Evolutionary conservation across 805 yeast genomes (phyloP), one percentile per base, ranked within the genome.

Genomic region (Cyberlindnera xylosilytica): DNA sequence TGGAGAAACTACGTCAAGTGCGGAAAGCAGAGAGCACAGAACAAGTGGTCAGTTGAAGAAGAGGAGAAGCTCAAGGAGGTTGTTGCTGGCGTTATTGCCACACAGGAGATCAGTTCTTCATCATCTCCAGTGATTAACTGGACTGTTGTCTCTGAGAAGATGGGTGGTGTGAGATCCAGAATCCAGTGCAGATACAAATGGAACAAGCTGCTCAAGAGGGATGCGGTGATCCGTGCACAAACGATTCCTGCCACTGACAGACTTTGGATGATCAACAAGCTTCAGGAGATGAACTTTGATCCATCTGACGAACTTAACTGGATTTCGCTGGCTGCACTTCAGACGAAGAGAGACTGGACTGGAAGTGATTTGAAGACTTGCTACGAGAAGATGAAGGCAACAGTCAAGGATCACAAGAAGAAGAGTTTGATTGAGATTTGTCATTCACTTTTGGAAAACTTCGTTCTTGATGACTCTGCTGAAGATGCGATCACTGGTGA

Each of bases 1-100:
- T 91, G 96, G 96, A 74, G 98, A 63, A 91, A 91, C 61, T 91
- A 90, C 60, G 85, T 90, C 49, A 90, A 90, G 62, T 91, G 97
- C 68, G 97, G 97, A 19, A 71, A 70, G 15, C 77, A 77, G 41
- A 72, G 97, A 50, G 78, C 81, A 8, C 74, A 77, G 38, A 85
- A 86, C 61, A 87, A 84, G 59, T 90, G 98, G 98, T 68, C 83
- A 0, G 58, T 62, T 1, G 79, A 75, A 27, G 96, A 87, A 56
- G 97, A 90, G 60, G 71, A 67, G 16, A 63, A 67, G 39, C 67
- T 90, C 46, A 72, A 73, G 41, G 59, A 61, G n/a, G 77, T 83
- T 8, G 78, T 87, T 13, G 60, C 64, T 22, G 70, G 70, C 30
- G 69, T 82, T 62, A 51, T 76, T 37, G 58, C 61, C n/a, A 64